Percentiles rank a stretch among this genome's conserved stretches.
These are phyloP conservation scores for Nothophytophthora sp. DNA, from an alignment of 352 stramenopile species.

Conservation along the genomic window DNA sequence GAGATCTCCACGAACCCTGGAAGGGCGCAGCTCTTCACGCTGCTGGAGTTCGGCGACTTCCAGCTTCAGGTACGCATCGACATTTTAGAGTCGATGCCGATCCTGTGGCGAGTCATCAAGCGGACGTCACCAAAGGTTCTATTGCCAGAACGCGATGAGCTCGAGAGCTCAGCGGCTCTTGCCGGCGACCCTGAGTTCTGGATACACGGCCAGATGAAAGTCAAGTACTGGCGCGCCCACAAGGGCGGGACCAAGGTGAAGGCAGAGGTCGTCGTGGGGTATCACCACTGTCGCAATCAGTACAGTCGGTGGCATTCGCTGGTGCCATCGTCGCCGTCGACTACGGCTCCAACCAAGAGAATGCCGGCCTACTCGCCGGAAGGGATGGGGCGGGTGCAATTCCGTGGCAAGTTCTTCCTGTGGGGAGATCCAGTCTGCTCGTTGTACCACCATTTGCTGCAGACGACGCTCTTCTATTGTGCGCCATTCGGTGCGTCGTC, in stretches of 20 bases:
- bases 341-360: constrained; percentile 7
- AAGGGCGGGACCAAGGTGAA: constrained; percentile 8
- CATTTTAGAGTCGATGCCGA: constrained; percentile 29
- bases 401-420: constrained; percentile 36
- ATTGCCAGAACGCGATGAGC: constrained; percentile 14
- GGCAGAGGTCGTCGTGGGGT: constrained; percentile 31
- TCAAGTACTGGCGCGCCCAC: constrained; percentile 31
- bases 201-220: constrained; percentile 38
- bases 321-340: constrained; percentile 16
- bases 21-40: constrained; percentile 19
- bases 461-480: constrained; percentile 66
- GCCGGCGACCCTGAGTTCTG: constrained; percentile 28
- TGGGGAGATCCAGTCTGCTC: constrained; percentile 70
- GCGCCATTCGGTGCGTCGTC: constrained; percentile 23
- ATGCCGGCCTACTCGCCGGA: constrained; percentile 15
- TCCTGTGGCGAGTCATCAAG: constrained; percentile 50
- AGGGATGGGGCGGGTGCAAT: constrained; percentile 13
- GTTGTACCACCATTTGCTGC: constrained; percentile 67
- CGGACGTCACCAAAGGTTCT: constrained; percentile 17
- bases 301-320: constrained; percentile 35
- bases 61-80: constrained; percentile 50
- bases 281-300: constrained; percentile 31
- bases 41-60: constrained; percentile 38
- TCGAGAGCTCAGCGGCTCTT: constrained; percentile 7
- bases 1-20: constrained; percentile 16